phyloP scores from a whole-genome alignment of 2,329 filamentous ascomycete genomes.

The Monosporascus cannonballus region DNA sequence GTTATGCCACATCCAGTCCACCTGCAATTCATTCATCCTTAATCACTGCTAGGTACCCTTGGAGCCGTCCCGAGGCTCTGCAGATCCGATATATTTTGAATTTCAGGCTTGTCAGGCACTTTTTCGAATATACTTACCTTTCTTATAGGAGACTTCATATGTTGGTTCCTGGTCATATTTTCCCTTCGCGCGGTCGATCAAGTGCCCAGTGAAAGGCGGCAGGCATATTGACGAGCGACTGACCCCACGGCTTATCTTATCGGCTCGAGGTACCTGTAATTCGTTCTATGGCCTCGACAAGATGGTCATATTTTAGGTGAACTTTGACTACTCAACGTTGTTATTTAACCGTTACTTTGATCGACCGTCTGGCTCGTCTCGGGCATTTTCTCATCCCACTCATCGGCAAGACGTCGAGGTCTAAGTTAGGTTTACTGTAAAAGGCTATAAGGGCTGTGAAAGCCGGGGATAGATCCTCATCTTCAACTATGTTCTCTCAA shows the following conservation, averaged over 20 bases:
- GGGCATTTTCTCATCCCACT: too few relatives aligned
- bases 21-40: not conserved
- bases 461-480: not conserved
- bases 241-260: conserved; percentile 7
- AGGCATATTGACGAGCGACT: not conserved
- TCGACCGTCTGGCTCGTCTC: too few relatives aligned
- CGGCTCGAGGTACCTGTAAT: not conserved
- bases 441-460: not conserved
- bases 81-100: not conserved
- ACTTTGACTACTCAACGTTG: too few relatives aligned
- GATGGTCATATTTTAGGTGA: too few relatives aligned
- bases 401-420: too few relatives aligned
- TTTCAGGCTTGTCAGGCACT: not conserved
- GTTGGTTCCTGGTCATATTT: too few relatives aligned
- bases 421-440: not conserved
- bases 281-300: not conserved
- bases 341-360: too few relatives aligned
- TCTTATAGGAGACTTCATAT: too few relatives aligned
- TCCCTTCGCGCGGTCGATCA: not conserved
- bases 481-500: conserved; percentile 10
- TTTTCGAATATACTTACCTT: not conserved
- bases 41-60: not conserved
- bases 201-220: not conserved
- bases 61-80: not conserved
- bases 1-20: not conserved